A percentile compares a stretch with the other conserved stretches of the same genome.
Evolutionary conservation across 805 yeast genomes (phyloP).

Genomic region (Blastobotrys muscicola): DNA sequence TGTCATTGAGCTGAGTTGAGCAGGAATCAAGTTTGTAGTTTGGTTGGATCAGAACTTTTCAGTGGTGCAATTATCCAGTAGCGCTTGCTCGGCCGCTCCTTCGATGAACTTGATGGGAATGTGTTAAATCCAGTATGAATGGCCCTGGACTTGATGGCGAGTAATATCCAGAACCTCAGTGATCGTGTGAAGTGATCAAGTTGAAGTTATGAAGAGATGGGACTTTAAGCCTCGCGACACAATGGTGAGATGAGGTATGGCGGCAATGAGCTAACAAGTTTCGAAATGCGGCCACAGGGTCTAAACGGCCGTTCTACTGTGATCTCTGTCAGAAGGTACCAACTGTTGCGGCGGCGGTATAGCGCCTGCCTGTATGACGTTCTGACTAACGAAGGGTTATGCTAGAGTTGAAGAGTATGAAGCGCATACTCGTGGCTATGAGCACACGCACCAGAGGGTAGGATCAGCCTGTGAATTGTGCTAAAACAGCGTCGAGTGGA

Average conservation of each 20-base stretch:
- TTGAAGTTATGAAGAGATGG: not conserved
- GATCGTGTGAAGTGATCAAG: not conserved
- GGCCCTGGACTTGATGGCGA: not conserved
- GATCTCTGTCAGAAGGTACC: not conserved
- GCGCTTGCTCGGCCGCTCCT: too few species aligned
- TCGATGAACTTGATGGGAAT: not conserved
- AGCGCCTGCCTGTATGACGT: not conserved
- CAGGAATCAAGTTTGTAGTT: not conserved
- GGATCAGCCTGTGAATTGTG: too few species aligned
- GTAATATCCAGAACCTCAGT: too few species aligned
- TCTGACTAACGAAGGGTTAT: constrained; percentile 3
- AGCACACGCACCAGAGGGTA: constrained; percentile 2
- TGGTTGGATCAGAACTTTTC: not conserved
- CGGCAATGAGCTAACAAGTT: not conserved
- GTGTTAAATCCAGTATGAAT: not conserved
- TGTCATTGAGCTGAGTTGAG: not conserved
- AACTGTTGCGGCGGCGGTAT: not conserved
- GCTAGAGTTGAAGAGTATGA: constrained; percentile 3
- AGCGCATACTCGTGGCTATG: constrained; percentile 3
- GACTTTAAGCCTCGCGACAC: not conserved
- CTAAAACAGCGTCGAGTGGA: too few species aligned
- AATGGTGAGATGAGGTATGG: not conserved
- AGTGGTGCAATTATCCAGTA: too few species aligned
- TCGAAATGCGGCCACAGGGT: not conserved
- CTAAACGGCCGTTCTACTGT: not conserved